Evolutionary conservation across 176 grass and related monocot species (phyloP), one percentile per base, ranked within the genome.

Genomic region (Thinopyrum elongatum): DNA sequence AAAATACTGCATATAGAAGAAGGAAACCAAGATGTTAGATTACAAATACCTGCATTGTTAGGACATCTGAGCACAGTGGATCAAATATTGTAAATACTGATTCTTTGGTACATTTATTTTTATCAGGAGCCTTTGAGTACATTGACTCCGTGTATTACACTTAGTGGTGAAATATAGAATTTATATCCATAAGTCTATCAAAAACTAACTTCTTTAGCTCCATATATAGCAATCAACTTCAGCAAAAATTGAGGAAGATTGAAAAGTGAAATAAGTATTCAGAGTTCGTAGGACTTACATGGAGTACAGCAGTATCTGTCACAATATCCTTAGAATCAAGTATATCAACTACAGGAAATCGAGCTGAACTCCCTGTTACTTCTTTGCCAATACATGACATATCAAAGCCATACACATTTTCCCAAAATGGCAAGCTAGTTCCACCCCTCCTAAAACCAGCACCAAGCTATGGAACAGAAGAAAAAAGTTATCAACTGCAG

Each of bases 381-480:
- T 98, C 90, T 77, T 95, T 90, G 26, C 97, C 88, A 67, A 98
- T 89, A 85, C 75, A 98, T 59, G 97, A 98, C 97, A 98, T 98
- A 46, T 98, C 85, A 75, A 98, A 95, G 85, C 92, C 90, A 65
- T 95, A 98, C 3, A 98, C 91, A 66, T 98, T 87, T 82, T 98
- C 97, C 97, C 97, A 98, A 89, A 98, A 98, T 63, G 88, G 90
- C 69, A 94, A 75, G 79, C 93, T 90, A 55, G 97, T 95, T 76
- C 94, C 97, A 84, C 93, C 93, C 88, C 79, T 98, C 83, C 97
- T 92, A 22, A 98, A 98, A 82, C 93, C 97, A 86, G 94, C 97
- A 84, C 88, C 97, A 81, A 92, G 75, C 97, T 98, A 67, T 8
- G 62, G 51, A 74, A 68, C 64, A 79, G 65, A 91, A 3, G 33